Evolutionary conservation across 805 yeast species (phyloP).

Genomic region (Wickerhamiella lipophila): DNA sequence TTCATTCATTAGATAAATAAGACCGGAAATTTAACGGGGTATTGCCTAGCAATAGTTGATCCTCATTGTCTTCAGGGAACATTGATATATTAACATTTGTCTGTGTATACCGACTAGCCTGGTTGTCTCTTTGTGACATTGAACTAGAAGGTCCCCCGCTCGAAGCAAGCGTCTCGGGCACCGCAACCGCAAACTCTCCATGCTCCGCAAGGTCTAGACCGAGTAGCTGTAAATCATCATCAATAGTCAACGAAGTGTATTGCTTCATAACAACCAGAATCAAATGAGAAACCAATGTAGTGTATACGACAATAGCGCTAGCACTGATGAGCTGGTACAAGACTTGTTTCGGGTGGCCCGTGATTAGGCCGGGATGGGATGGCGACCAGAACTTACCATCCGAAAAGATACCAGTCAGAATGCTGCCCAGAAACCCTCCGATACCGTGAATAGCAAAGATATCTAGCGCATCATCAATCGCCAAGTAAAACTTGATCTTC

Average conservation of each 20-base stretch:
- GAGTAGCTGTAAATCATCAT: slow-evolving; percentile 72
- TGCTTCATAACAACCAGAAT: slow-evolving; percentile 58
- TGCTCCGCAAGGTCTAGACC: slow-evolving; percentile 86
- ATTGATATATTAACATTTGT: slow-evolving; percentile 19
- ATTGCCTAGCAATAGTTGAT: slow-evolving; percentile 14
- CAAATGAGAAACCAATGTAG: slow-evolving; percentile 59
- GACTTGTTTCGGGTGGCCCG: slow-evolving; percentile 68
- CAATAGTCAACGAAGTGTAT: slow-evolving; percentile 65
- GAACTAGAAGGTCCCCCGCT: background rate
- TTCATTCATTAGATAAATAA: background rate
- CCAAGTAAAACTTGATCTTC: slow-evolving; percentile 56
- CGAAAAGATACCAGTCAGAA: slow-evolving; percentile 84
- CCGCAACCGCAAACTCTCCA: slow-evolving; percentile 57
- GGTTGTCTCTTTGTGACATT: background rate
- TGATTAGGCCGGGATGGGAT: slow-evolving; percentile 58
- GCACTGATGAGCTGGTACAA: slow-evolving; percentile 81
- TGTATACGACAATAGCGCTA: slow-evolving; percentile 58
- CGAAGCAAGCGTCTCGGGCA: background rate
- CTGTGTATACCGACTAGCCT: slow-evolving; percentile 11
- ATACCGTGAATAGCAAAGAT: slow-evolving; percentile 60
- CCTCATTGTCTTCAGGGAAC: slow-evolving; percentile 19
- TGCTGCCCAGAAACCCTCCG: slow-evolving; percentile 34
- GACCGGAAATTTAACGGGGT: background rate
- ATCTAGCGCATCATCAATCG: slow-evolving; percentile 89
- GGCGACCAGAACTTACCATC: slow-evolving; percentile 69